A percentile compares a stretch with the other conserved stretches of the same genome.
Conservation (phyloP, 169 alveolate genomes). For the Plasmodium coatneyi region DNA sequence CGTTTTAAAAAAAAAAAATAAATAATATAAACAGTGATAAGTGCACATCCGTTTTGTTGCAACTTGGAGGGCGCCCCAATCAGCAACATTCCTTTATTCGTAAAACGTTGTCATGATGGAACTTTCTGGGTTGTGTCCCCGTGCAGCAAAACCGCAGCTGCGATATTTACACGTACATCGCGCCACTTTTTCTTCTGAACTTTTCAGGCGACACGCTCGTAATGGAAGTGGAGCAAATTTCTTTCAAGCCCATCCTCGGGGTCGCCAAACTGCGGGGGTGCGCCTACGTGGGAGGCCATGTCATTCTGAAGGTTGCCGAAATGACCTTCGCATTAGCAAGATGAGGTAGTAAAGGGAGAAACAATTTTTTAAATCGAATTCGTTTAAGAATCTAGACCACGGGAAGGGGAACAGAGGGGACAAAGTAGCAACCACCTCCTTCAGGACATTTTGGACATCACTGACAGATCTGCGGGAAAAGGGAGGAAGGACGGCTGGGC, state of each 20-base stretch:
- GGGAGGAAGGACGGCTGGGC: not conserved
- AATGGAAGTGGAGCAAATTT: slow-evolving; percentile 77
- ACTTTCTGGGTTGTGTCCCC: not conserved
- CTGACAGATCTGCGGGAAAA: slow-evolving; percentile 35
- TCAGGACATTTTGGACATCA: slow-evolving; percentile 67
- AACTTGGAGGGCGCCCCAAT: not conserved
- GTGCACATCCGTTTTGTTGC: not conserved
- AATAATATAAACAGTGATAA: not conserved
- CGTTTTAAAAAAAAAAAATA: not conserved
- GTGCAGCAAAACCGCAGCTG: not conserved
- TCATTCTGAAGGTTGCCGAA: slow-evolving; percentile 74
- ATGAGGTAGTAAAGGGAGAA: not conserved
- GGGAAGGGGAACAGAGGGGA: not conserved
- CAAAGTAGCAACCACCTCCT: not conserved
- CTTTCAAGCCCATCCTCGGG: slow-evolving; percentile 78
- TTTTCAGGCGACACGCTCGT: slow-evolving; percentile 81
- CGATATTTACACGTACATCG: not conserved
- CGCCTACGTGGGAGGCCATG: slow-evolving; percentile 79
- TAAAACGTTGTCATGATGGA: not conserved
- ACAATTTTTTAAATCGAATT: not conserved
- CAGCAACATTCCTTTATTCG: not conserved
- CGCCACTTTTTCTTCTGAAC: not conserved
- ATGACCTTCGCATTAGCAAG: slow-evolving; percentile 80
- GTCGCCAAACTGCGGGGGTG: slow-evolving; percentile 79
- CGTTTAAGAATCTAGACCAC: slow-evolving; percentile 13